These are phyloP conservation scores for Larix sibirica DNA, from an alignment of 83 land plant species.

Conservation along the genomic window DNA sequence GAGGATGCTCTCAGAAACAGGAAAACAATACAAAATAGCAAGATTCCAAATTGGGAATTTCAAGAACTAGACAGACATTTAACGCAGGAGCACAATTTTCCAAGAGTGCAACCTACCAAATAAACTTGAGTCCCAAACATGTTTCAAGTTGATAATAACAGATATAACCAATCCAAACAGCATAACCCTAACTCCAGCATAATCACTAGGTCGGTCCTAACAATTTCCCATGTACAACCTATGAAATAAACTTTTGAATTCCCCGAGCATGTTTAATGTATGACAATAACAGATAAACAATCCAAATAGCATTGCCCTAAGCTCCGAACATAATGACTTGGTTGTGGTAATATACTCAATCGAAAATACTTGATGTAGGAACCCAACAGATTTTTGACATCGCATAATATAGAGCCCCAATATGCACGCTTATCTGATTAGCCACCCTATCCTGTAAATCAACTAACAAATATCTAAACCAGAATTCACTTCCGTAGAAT, in stretches of 20 bases:
- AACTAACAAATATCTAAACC: background rate
- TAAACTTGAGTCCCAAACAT: too few relatives aligned
- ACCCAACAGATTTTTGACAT: background rate
- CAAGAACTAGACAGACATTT: background rate
- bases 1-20: background rate
- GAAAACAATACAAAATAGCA: background rate
- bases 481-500: constrained; percentile 1
- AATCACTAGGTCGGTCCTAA: background rate
- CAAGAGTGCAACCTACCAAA: background rate
- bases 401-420: background rate
- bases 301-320: background rate
- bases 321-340: background rate
- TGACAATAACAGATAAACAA: background rate
- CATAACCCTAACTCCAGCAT: background rate
- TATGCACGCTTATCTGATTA: background rate
- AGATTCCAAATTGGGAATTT: constrained; percentile 1
- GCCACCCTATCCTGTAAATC: background rate
- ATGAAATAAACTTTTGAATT: too few relatives aligned
- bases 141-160: background rate
- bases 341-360: too few relatives aligned
- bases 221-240: too few relatives aligned
- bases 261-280: background rate
- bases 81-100: background rate
- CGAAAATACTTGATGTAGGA: too few relatives aligned
- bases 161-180: background rate